Evolutionary conservation across 1,284 basidiomycete genomes (phyloP), one percentile per base, ranked within the genome.

Genomic region (Cystobasidiaceae sp.): DNA sequence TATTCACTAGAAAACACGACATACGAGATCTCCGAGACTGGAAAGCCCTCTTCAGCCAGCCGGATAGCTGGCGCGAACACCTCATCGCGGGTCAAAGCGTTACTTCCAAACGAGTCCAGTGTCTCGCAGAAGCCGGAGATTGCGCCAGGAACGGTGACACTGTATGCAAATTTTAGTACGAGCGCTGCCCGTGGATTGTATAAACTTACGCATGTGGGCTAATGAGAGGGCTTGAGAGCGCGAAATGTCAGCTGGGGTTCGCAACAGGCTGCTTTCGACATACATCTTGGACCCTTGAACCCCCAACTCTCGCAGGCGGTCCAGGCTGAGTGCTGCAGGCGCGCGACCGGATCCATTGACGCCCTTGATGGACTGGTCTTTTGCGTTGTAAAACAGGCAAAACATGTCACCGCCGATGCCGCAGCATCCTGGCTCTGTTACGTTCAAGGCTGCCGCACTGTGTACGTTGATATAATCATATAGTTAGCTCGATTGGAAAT

Each of bases 51-150:
- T 27, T 77, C 75, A 0, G 76, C 75, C 27, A 75, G 65, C 3
- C 68, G 66, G 49, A 78, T 76, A 9, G 76, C 77, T 8, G 94
- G 94, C 19, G 80, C 87, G 39, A 97, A 81, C n/a, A 93, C 82
- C 19, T 97, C 87, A 3, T 81, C 82, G 55, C 93, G 77, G 4
- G 82, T 82, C 1, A 97, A 73, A 57, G 84, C 87, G 17, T 90
- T 87, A 68, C 85, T 89, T 13, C 94, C 94, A 61, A 96, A 85
- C 56, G 81, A 79, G 61, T 88, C 83, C 48, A 96, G 82, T 0
- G 91, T 89, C 76, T 96, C 94, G 32, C 89, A 81, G 93, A 93
- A 97, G 11, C 90, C 89, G n/a, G 90, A 90, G 0, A 92, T 89
- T 19, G 90, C 88, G 50, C 93, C 92, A 67, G 93, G 93, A 3